These are phyloP conservation scores for Suillus americanus DNA, from an alignment of 768 basidiomycete genomes.

Conservation along the genomic window DNA sequence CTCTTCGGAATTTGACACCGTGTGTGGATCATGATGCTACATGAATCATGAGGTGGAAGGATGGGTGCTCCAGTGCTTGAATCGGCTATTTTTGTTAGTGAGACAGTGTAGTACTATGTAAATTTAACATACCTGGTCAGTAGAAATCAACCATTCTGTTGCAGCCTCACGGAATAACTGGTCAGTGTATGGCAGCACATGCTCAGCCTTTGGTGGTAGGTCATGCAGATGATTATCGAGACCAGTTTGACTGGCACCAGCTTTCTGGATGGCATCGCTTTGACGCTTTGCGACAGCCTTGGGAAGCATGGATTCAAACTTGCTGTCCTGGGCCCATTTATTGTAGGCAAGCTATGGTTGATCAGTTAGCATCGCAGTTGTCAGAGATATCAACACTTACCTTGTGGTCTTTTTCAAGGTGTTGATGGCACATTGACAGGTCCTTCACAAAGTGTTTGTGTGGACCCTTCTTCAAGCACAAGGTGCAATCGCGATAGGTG, in stretches of 20 bases:
- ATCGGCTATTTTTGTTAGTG: constrained; percentile 23
- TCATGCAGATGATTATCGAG: constrained; percentile 16
- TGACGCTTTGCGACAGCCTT: constrained; percentile 15
- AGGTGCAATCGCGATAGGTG: neutral
- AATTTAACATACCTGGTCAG: constrained; percentile 30
- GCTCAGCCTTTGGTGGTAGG: constrained; percentile 4
- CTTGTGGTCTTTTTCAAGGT: neutral
- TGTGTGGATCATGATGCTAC: constrained; percentile 36
- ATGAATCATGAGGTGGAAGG: constrained; percentile 37
- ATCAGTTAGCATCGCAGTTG: neutral
- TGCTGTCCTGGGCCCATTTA: constrained; percentile 13
- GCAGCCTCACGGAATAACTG: constrained; percentile 24
- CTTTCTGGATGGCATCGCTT: neutral
- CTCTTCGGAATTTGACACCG: constrained; percentile 40
- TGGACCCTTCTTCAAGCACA: neutral
- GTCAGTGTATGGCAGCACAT: constrained; percentile 22
- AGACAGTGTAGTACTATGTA: neutral
- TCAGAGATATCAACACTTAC: neutral
- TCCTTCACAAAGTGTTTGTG: neutral
- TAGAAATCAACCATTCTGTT: constrained; percentile 36
- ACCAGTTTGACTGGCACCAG: neutral
- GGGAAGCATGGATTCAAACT: constrained; percentile 22
- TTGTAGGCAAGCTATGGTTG: constrained; percentile 18
- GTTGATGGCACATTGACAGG: neutral
- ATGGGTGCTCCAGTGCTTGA: constrained; percentile 35